phyloP scores from a whole-genome alignment of 768 basidiomycete genomes.

The Tricholoma sp. region DNA sequence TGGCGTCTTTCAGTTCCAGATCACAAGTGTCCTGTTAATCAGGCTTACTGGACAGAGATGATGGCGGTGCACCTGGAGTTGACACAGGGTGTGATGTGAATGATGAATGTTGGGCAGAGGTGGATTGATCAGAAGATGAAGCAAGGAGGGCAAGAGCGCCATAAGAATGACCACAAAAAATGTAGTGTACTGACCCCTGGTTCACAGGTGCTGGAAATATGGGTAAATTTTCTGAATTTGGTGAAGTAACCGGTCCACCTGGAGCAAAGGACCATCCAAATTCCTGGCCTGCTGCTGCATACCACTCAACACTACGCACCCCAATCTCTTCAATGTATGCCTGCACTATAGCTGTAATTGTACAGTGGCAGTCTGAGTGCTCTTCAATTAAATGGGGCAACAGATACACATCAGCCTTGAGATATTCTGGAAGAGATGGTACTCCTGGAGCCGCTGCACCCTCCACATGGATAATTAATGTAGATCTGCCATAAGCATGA shows the following conservation, averaged over 20 bases:
- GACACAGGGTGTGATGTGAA: background rate
- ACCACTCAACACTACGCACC: too few species aligned
- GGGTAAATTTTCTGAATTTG: background rate
- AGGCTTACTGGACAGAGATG: background rate
- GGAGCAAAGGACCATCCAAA: background rate
- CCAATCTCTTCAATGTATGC: too few species aligned
- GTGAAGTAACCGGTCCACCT: background rate
- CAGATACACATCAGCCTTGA: background rate
- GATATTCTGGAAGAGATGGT: background rate
- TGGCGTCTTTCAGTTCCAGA: too few species aligned
- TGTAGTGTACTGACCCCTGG: background rate
- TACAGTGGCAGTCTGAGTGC: background rate
- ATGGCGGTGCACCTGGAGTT: background rate
- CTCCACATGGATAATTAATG: background rate
- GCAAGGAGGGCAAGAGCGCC: background rate
- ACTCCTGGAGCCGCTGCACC: background rate
- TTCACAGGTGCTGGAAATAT: background rate
- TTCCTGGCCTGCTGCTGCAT: background rate
- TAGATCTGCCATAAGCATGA: too few species aligned
- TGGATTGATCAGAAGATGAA: background rate
- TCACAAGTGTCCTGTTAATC: background rate
- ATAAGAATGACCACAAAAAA: background rate
- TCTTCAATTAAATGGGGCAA: background rate
- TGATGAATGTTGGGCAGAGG: background rate
- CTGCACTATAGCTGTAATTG: background rate